A percentile compares a stretch with the other conserved stretches of the same genome.
Conservation (phyloP, 805 yeast species). For the Nakazawaea populi region DNA sequence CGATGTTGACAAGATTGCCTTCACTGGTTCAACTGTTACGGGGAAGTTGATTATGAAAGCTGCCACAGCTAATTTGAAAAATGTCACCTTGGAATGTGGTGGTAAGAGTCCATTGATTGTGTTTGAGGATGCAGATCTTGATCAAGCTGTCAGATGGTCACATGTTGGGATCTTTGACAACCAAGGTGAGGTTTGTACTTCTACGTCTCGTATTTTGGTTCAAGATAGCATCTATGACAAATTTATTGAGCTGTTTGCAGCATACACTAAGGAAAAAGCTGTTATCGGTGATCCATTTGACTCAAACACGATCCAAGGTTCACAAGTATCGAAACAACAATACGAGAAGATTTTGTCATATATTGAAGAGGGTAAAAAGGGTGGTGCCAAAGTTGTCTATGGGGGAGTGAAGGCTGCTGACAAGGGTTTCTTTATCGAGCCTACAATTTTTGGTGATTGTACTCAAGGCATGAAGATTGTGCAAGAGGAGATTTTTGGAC, state of each 20-base stretch:
- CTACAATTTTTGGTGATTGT: conserved; percentile 43
- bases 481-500: conserved; percentile 47
- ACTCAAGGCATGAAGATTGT: conserved; percentile 33
- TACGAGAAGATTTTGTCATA: conserved; percentile 40
- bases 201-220: conserved; percentile 54
- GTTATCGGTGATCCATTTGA: conserved; percentile 41
- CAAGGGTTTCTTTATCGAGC: conserved; percentile 34
- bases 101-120: conserved; percentile 45
- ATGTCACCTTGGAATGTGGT: conserved; percentile 46
- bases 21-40: conserved; percentile 49
- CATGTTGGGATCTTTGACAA: conserved; percentile 51
- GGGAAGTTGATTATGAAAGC: conserved; percentile 37
- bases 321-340: conserved; percentile 48
- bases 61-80: conserved; percentile 40
- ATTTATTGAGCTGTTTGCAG: conserved; percentile 34
- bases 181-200: conserved; percentile 62
- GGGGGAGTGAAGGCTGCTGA: conserved; percentile 32
- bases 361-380: conserved; percentile 40
- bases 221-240: conserved; percentile 51
- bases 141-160: conserved; percentile 38
- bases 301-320: conserved; percentile 40
- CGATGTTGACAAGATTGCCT: conserved; percentile 44
- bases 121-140: conserved; percentile 41
- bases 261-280: conserved; percentile 28
- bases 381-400: conserved; percentile 45